A percentile compares a stretch with the other conserved stretches of the same genome.
These are phyloP conservation scores for Rhizophagus prolifer DNA, from an alignment of 192 early-diverging fungal species.

Conservation along the genomic window DNA sequence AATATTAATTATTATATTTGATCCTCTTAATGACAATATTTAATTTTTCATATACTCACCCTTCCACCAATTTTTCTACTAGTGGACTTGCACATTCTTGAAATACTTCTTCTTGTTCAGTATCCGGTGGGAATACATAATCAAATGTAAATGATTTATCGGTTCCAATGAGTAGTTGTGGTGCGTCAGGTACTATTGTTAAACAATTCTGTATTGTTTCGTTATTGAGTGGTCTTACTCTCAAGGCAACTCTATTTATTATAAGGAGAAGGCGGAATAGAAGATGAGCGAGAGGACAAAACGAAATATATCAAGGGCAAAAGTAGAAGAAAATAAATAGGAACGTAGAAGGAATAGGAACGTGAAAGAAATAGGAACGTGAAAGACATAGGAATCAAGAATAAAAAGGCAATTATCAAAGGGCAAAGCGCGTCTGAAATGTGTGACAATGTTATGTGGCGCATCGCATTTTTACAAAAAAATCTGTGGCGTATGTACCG, in stretches of 20 bases:
- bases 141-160: conserved; percentile 72
- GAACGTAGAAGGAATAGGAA: too few relatives aligned
- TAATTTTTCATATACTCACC: conserved; percentile 42
- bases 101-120: conserved; percentile 60
- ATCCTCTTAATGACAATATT: not conserved
- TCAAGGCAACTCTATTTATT: conserved; percentile 59
- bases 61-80: conserved; percentile 69
- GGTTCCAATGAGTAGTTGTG: conserved; percentile 63
- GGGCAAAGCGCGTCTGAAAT: too few relatives aligned
- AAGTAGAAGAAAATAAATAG: not conserved
- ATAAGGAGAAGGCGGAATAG: not conserved
- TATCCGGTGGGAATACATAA: conserved; percentile 60
- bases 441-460: too few relatives aligned
- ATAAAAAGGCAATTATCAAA: too few relatives aligned
- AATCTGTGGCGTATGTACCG: too few relatives aligned
- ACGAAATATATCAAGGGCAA: not conserved
- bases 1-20: not conserved
- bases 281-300: not conserved
- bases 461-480: too few relatives aligned
- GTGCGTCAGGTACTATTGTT: conserved; percentile 55
- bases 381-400: too few relatives aligned
- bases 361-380: too few relatives aligned
- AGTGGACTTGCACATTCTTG: conserved; percentile 56
- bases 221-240: conserved; percentile 79
- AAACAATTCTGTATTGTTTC: conserved; percentile 65